Evolutionary conservation across 2,329 filamentous ascomycete species (phyloP), one percentile per base, ranked within the genome.

Genomic region (Aspergillus quadricinctus): DNA sequence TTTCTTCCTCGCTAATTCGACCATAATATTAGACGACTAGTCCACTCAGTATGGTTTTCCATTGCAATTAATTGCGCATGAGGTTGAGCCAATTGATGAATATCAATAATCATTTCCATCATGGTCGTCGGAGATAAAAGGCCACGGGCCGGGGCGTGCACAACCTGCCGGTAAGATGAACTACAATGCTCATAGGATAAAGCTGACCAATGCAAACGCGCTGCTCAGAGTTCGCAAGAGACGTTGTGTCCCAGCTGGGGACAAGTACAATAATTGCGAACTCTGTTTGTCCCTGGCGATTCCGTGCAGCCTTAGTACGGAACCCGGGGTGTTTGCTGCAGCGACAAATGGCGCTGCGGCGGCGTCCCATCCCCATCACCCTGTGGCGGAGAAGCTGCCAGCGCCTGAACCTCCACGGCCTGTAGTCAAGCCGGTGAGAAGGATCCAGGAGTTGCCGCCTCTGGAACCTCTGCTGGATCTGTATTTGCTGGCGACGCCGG

Each of bases 201-300:
- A 21, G 43, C 43, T 46, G 43, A 23, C 45, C 25, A 25, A 54
- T 3, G 19, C 48, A 17, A 25, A 54, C 7, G 19, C 48, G 17
- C 43, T n/a, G n/a, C 49, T 50, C 19, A 58, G 56, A 21, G 41
- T 46, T 48, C 57, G 58, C 23, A 64, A 63, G 52, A 58, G 57
- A 52, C 59, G 61, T 11, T 64, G 62, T 40, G 57, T 59, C 9
- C 62, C 61, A 21, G 48, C 50, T 27, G 56, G 61, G 35, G 48
- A 55, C 21, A 46, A 25, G 43, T 46, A 23, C 21, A 46, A 46
- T 48, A 52, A 35, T 17, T 64, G 62, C 37, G 52, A 51, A 31
- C 52, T 61, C 21, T 64, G 62, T 49, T 53, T 48, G 17, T 59
- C 56, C 4, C 53, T 59, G 4, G 57, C 59, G 5, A 51, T 52